These are phyloP conservation scores for Carex kokanica DNA, from an alignment of 176 grass and related monocot species.

Conservation along the genomic window DNA sequence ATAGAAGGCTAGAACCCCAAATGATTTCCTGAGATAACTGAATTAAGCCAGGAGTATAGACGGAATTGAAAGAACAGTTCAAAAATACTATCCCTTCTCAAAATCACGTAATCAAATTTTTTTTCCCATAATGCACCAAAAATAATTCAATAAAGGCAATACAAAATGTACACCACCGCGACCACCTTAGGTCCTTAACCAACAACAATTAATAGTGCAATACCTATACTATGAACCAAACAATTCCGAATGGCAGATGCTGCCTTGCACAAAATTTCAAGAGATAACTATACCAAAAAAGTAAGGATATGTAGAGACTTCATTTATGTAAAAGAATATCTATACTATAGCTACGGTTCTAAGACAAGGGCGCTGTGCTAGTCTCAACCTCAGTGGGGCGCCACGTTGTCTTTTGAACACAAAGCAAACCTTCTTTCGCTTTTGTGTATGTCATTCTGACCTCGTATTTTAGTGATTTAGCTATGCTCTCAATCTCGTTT, in stretches of 20 bases:
- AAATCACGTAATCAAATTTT: background rate
- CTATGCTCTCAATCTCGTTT: conserved; percentile 52
- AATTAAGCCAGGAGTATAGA: background rate
- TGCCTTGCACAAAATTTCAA: conserved; percentile 1
- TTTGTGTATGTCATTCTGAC: conserved; percentile 71
- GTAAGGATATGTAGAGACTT: background rate
- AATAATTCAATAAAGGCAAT: conserved; percentile 18
- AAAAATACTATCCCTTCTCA: conserved; percentile 7
- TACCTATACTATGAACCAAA: conserved; percentile 22
- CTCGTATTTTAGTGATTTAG: conserved; percentile 75
- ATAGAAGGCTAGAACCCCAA: background rate
- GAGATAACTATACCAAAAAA: conserved; percentile 16
- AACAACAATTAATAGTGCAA: conserved; percentile 1
- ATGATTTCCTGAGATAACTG: background rate
- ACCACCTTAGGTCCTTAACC: background rate
- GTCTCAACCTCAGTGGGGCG: conserved; percentile 56
- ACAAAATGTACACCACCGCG: conserved; percentile 23
- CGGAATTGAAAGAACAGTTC: background rate
- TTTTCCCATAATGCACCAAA: background rate
- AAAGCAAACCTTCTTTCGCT: conserved; percentile 58
- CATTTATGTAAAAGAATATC: conserved; percentile 22
- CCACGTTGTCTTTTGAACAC: conserved; percentile 80
- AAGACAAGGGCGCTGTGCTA: conserved; percentile 15
- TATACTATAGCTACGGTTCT: conserved; percentile 17
- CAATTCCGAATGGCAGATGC: background rate